These are phyloP conservation scores for Lachnellula suecica DNA, from an alignment of 2,329 filamentous ascomycete species.

Conservation along the genomic window DNA sequence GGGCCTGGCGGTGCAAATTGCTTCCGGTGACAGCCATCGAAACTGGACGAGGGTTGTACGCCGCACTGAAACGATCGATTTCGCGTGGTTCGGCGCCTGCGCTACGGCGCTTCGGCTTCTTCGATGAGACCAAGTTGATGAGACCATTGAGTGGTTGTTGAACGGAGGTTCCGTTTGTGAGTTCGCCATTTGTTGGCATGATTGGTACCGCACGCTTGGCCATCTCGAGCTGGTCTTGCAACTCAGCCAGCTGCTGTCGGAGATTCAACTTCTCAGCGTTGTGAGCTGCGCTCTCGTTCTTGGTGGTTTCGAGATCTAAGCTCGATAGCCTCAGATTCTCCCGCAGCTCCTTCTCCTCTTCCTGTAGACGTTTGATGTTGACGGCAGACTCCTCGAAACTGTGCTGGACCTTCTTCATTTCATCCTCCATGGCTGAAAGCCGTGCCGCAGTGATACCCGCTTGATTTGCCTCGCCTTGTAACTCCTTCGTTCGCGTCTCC, in stretches of 20 bases:
- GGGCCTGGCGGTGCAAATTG: constrained; percentile 64
- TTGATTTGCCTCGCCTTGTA: constrained; percentile 96
- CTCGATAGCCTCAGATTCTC: constrained; percentile 79
- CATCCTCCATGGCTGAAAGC: constrained; percentile 87
- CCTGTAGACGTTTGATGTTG: constrained; percentile 91
- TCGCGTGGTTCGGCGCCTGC: constrained; percentile 84
- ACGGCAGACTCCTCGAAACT: constrained; percentile 87
- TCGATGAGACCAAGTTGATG: constrained; percentile 94
- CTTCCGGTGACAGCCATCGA: constrained; percentile 84
- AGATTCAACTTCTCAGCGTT: constrained; percentile 85
- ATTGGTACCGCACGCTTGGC: constrained; percentile 64
- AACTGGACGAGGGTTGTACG: constrained; percentile 91
- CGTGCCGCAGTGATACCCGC: constrained; percentile 93
- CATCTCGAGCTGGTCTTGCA: constrained; percentile 89
- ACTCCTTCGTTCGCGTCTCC: constrained; percentile 86
- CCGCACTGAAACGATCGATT: constrained; percentile 84
- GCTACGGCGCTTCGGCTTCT: constrained; percentile 94
- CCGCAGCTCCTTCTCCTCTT: constrained; percentile 84
- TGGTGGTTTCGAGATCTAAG: constrained; percentile 77
- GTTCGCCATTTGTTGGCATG: constrained; percentile 69
- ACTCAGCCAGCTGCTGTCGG: constrained; percentile 81
- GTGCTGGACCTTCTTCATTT: constrained; percentile 87
- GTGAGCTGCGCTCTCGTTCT: constrained; percentile 69
- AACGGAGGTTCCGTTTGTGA: constrained; percentile 60
- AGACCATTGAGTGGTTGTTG: constrained; percentile 68